Conservation (phyloP, 306 rosid genomes). For the Quercus variabilis region DNA sequence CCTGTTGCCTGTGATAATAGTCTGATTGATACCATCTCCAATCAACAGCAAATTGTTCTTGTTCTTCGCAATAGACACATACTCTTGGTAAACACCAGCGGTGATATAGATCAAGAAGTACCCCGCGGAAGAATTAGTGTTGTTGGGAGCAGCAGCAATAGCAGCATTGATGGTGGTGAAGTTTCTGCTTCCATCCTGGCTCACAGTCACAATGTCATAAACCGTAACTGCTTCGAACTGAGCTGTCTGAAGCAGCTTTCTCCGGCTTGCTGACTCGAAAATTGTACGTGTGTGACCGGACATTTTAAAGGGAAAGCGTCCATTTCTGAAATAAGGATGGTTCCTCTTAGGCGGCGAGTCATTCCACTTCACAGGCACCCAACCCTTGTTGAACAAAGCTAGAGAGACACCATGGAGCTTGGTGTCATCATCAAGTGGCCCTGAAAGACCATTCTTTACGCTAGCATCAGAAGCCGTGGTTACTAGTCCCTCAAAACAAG, state of each 20-base stretch:
- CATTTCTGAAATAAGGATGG: slow-evolving; percentile 40
- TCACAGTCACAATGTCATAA: slow-evolving; percentile 52
- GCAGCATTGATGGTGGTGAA: slow-evolving; percentile 65
- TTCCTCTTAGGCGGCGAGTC: slow-evolving; percentile 31
- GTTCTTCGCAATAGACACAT: slow-evolving; percentile 55
- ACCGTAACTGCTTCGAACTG: slow-evolving; percentile 34
- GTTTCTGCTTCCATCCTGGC: slow-evolving; percentile 64
- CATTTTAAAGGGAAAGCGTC: slow-evolving; percentile 59
- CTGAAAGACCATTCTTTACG: slow-evolving; percentile 31
- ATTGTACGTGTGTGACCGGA: slow-evolving; percentile 29
- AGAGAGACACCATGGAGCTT: slow-evolving; percentile 66
- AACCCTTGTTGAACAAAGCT: slow-evolving; percentile 51
- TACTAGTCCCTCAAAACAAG: slow-evolving; percentile 68
- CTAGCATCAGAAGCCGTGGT: slow-evolving; percentile 44
- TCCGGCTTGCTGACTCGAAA: slow-evolving; percentile 49
- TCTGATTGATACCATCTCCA: slow-evolving; percentile 73
- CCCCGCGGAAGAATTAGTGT: slow-evolving; percentile 33
- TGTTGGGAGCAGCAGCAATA: slow-evolving; percentile 62
- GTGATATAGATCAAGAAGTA: slow-evolving; percentile 58
- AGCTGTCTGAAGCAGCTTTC: slow-evolving; percentile 38
- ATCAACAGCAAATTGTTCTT: slow-evolving; percentile 68
- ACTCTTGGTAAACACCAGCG: slow-evolving; percentile 68
- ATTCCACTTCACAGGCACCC: slow-evolving; percentile 54
- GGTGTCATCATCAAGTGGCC: slow-evolving; percentile 44
- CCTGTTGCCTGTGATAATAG: slow-evolving; percentile 60